These are phyloP conservation scores for Lentinula aciculospora DNA, from an alignment of 768 basidiomycete genomes.

Conservation along the genomic window DNA sequence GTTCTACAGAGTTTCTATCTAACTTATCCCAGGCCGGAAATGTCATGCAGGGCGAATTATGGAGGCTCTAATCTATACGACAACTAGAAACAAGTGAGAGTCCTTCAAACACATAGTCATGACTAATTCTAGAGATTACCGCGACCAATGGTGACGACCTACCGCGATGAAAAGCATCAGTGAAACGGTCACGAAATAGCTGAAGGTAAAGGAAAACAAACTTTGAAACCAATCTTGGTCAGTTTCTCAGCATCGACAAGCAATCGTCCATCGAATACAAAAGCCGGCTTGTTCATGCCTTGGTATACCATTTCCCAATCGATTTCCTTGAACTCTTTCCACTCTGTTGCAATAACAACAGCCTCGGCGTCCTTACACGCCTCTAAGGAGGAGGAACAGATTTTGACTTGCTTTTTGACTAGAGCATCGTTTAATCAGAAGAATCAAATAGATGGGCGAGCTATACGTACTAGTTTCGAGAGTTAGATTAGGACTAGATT, in stretches of 20 bases:
- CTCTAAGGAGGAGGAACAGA: constrained; percentile 72
- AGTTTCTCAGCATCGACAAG: constrained; percentile 80
- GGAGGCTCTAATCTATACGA: neutral
- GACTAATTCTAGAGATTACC: neutral
- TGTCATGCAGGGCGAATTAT: neutral
- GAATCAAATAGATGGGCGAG: neutral
- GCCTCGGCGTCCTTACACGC: constrained; percentile 90
- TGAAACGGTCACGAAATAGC: neutral
- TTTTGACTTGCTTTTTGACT: constrained; percentile 89
- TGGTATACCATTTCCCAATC: constrained; percentile 86
- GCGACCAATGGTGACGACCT: constrained; percentile 4
- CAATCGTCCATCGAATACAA: constrained; percentile 91
- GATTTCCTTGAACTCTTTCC: constrained; percentile 93
- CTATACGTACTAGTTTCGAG: constrained; percentile 60
- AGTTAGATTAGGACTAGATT: constrained; percentile 59
- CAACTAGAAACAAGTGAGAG: neutral
- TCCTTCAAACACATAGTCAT: neutral
- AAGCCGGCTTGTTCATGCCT: constrained; percentile 96
- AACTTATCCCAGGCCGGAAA: neutral
- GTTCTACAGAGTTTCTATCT: neutral
- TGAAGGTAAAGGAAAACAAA: constrained; percentile 21
- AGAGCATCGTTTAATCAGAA: neutral
- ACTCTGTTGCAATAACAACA: constrained; percentile 94
- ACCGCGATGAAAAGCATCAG: neutral
- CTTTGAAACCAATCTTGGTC: constrained; percentile 86